Evolutionary conservation across 2,329 filamentous ascomycete species (phyloP).

Genomic region (Xylaria sp.): DNA sequence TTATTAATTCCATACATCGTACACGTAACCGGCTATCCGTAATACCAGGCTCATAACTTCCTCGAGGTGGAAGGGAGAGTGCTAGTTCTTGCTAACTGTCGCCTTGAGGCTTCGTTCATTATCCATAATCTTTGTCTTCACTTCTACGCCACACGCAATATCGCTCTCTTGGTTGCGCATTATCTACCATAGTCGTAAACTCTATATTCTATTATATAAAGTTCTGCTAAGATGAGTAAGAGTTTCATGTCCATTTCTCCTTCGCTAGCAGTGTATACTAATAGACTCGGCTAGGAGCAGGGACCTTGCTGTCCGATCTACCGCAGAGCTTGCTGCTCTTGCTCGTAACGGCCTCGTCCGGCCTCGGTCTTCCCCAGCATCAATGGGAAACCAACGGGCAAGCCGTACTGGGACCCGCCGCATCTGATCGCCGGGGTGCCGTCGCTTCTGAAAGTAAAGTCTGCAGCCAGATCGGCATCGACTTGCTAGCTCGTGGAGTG

Average conservation of each 20-base stretch:
- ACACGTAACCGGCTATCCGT: background rate
- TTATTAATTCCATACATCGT: conserved; percentile 22
- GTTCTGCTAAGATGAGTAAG: conserved; percentile 27
- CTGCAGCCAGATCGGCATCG: conserved; percentile 51
- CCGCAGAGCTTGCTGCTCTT: conserved; percentile 32
- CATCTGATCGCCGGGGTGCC: conserved; percentile 42
- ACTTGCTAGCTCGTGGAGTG: conserved; percentile 47
- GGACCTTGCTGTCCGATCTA: conserved; percentile 21
- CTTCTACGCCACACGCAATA: background rate
- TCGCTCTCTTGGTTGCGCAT: background rate
- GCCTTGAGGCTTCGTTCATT: background rate
- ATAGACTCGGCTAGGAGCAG: conserved; percentile 18
- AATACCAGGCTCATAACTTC: background rate
- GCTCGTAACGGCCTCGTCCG: conserved; percentile 17
- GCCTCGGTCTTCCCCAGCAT: conserved; percentile 13
- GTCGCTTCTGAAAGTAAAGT: conserved; percentile 50
- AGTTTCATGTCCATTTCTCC: background rate
- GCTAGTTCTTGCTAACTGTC: background rate
- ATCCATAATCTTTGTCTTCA: background rate
- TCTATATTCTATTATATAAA: background rate
- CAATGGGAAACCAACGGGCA: conserved; percentile 33
- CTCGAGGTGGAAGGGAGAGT: background rate
- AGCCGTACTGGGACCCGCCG: conserved; percentile 35
- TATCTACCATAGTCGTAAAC: background rate
- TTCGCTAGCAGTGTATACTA: background rate